phyloP scores from a whole-genome alignment of 768 basidiomycete species.

The Tylopilus vinaceipallidus region DNA sequence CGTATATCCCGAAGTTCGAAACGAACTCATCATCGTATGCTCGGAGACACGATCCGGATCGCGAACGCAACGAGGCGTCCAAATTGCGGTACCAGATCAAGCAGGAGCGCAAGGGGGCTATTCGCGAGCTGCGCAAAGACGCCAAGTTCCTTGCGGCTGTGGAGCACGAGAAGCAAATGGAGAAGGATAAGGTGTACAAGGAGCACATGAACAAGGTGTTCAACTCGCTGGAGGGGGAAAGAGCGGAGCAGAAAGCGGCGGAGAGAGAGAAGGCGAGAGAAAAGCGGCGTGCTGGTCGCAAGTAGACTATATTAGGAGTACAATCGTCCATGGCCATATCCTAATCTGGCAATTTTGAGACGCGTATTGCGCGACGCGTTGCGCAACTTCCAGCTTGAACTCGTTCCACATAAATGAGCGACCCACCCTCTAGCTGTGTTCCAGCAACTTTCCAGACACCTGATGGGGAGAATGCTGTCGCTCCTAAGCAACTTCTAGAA shows the following conservation, averaged over 20 bases:
- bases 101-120: slow-evolving; percentile 95
- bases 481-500: slow-evolving; percentile 40
- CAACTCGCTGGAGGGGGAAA: slow-evolving; percentile 76
- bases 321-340: not conserved
- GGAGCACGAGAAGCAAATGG: slow-evolving; percentile 77
- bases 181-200: slow-evolving; percentile 81
- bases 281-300: slow-evolving; percentile 74
- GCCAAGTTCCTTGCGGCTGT: slow-evolving; percentile 89
- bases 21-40: slow-evolving; percentile 67
- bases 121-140: slow-evolving; percentile 94
- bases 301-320: slow-evolving; percentile 34
- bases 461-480: slow-evolving; percentile 20
- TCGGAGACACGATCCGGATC: slow-evolving; percentile 86
- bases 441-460: slow-evolving; percentile 34
- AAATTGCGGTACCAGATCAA: slow-evolving; percentile 89
- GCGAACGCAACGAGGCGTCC: slow-evolving; percentile 80
- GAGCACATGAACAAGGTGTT: slow-evolving; percentile 82
- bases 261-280: slow-evolving; percentile 78
- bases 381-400: not conserved
- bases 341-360: slow-evolving; percentile 4
- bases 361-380: not conserved
- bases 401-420: slow-evolving; percentile 28
- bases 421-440: slow-evolving; percentile 23
- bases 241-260: slow-evolving; percentile 93
- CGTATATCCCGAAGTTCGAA: slow-evolving; percentile 94